A percentile compares a stretch with the other conserved stretches of the same genome.
Conservation (phyloP, 768 basidiomycete species). For the Mycena polygramma region DNA sequence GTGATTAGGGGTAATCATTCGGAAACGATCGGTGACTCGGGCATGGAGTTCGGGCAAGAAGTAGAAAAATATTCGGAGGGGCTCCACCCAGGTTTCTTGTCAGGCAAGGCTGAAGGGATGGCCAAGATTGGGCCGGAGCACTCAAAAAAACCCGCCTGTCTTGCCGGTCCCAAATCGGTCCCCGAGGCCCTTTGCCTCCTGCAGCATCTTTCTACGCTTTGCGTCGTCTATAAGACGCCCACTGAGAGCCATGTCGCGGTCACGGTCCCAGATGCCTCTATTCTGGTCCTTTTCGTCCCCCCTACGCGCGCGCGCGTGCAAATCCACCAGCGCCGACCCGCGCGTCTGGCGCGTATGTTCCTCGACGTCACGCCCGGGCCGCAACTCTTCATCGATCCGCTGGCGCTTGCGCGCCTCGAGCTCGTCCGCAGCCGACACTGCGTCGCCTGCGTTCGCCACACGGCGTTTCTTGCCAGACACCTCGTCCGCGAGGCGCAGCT, state of each 20-base stretch:
- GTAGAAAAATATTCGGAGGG: too few species aligned
- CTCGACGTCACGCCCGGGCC: conserved; percentile 79
- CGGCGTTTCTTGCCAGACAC: conserved; percentile 89
- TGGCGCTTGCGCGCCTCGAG: conserved; percentile 66
- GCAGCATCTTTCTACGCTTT: conserved; percentile 81
- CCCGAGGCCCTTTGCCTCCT: conserved; percentile 84
- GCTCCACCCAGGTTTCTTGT: too few species aligned
- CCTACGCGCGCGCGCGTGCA: conserved; percentile 58
- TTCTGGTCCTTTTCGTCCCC: conserved; percentile 60
- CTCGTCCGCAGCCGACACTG: conserved; percentile 56
- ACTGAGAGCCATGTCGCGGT: conserved; percentile 88
- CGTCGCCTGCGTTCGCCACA: conserved; percentile 67
- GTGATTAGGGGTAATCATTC: too few species aligned
- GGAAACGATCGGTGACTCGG: too few species aligned
- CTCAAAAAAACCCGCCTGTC: conserved; percentile 68
- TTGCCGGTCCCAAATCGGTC: conserved; percentile 86
- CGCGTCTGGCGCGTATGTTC: conserved; percentile 78
- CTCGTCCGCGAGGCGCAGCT: conserved; percentile 93
- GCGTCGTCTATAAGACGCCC: conserved; percentile 93
- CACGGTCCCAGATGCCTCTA: conserved; percentile 90
- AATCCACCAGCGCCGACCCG: conserved; percentile 68
- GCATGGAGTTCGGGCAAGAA: too few species aligned
- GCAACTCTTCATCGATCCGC: conserved; percentile 76
- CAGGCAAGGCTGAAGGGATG: too few species aligned
- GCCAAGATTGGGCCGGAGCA: not conserved